Percentiles rank a stretch among this genome's conserved stretches.
phyloP scores from a whole-genome alignment of 805 yeast species.

The Starmera caribaea region DNA sequence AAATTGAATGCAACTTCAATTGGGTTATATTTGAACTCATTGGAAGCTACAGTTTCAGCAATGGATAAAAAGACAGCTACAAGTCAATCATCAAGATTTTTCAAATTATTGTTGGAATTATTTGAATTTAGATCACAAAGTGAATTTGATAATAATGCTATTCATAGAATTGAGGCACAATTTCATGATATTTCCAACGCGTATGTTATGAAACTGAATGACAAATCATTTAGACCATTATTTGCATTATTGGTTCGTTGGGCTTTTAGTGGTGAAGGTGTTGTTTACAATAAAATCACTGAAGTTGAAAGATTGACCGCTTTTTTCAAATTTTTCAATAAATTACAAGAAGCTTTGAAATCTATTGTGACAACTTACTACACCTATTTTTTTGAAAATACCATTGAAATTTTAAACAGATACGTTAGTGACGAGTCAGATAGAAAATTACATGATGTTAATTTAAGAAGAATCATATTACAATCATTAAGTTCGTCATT shows the following conservation, averaged over 20 bases:
- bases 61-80: slow-evolving; percentile 70
- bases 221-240: slow-evolving; percentile 85
- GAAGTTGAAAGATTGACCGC: slow-evolving; percentile 54
- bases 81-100: slow-evolving; percentile 55
- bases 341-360: slow-evolving; percentile 72
- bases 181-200: slow-evolving; percentile 64
- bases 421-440: slow-evolving; percentile 33
- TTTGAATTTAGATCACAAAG: slow-evolving; percentile 60
- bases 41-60: slow-evolving; percentile 56
- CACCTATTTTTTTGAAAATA: slow-evolving; percentile 77
- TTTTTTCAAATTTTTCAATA: slow-evolving; percentile 79
- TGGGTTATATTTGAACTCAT: slow-evolving; percentile 58
- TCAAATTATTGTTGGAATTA: slow-evolving; percentile 57
- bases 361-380: slow-evolving; percentile 83
- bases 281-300: slow-evolving; percentile 31
- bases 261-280: slow-evolving; percentile 84
- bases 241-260: slow-evolving; percentile 82
- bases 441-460: slow-evolving; percentile 35
- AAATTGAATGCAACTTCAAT: slow-evolving; percentile 36
- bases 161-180: slow-evolving; percentile 72
- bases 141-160: slow-evolving; percentile 58
- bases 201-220: slow-evolving; percentile 85
- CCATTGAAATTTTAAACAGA: slow-evolving; percentile 42
- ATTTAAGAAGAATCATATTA: slow-evolving; percentile 63
- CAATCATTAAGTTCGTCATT: slow-evolving; percentile 73